These are phyloP conservation scores for Diaporthe vexans DNA, from an alignment of 2,329 filamentous ascomycete species.

Conservation along the genomic window DNA sequence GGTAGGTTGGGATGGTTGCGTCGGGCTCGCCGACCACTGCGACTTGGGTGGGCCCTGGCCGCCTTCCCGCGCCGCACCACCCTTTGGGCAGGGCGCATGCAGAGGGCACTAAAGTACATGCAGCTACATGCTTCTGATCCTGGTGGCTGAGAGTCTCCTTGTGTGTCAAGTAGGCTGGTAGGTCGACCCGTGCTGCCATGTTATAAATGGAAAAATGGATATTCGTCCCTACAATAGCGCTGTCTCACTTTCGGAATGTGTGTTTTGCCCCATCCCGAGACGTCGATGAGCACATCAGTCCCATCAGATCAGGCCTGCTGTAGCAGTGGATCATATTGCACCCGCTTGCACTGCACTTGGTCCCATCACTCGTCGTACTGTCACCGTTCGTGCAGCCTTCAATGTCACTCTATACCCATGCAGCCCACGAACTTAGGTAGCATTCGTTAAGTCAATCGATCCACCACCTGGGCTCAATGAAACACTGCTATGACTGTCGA, in stretches of 20 bases:
- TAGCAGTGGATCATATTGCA: background rate
- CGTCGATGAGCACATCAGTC: background rate
- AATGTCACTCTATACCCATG: slow-evolving; percentile 10
- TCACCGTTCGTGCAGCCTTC: background rate
- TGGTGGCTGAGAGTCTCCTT: slow-evolving; percentile 7
- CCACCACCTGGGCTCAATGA: slow-evolving; percentile 13
- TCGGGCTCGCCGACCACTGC: slow-evolving; percentile 16
- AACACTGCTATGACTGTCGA: background rate
- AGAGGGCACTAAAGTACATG: background rate
- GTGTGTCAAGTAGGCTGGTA: background rate
- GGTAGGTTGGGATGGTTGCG: slow-evolving; percentile 18
- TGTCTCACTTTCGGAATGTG: slow-evolving; percentile 3
- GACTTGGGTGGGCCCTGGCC: slow-evolving; percentile 12
- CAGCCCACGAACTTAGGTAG: slow-evolving; percentile 16
- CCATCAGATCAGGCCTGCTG: background rate
- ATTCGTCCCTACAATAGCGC: background rate
- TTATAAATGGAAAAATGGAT: slow-evolving; percentile 6
- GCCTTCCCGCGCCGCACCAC: background rate
- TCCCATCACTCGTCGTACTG: background rate
- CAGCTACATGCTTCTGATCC: background rate
- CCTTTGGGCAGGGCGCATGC: background rate
- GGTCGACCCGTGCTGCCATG: background rate
- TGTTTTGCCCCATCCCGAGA: slow-evolving; percentile 19
- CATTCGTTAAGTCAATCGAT: slow-evolving; percentile 14
- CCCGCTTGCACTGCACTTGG: background rate